A percentile compares a stretch with the other conserved stretches of the same genome.
Evolutionary conservation across 805 yeast genomes (phyloP).

Genomic region (Metschnikowia corniflorae): DNA sequence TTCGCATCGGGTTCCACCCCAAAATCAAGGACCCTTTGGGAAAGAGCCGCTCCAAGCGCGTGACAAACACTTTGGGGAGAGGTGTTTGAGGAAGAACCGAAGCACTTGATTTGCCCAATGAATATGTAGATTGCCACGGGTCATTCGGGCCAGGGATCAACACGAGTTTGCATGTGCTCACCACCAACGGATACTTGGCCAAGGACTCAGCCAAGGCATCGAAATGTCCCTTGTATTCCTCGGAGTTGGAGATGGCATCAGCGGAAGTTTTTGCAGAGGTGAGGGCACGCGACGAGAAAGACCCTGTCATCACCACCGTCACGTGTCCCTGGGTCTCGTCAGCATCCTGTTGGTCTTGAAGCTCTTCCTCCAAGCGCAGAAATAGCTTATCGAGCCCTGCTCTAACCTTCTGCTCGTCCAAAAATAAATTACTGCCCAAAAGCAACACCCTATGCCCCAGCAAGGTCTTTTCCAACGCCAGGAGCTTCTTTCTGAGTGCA

Average conservation of each 20-base stretch:
- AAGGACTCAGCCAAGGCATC: conserved; percentile 69
- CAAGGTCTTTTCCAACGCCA: conserved; percentile 53
- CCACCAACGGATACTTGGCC: conserved; percentile 53
- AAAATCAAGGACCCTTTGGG: conserved; percentile 26
- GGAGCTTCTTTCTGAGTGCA: conserved; percentile 51
- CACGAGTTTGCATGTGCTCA: conserved; percentile 53
- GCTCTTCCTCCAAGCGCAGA: conserved; percentile 39
- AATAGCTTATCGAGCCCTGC: conserved; percentile 68
- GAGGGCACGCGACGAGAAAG: conserved; percentile 68
- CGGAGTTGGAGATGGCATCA: conserved; percentile 47
- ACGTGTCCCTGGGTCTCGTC: conserved; percentile 44
- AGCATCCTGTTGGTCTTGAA: conserved; percentile 34
- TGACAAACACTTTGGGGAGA: conserved; percentile 70
- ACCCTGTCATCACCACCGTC: conserved; percentile 76
- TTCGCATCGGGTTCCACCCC: conserved; percentile 73
- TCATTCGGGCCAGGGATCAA: conserved; percentile 89
- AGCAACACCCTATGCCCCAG: conserved; percentile 58
- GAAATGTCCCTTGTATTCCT: conserved; percentile 61
- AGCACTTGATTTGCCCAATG: conserved; percentile 49
- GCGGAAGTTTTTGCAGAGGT: conserved; percentile 51
- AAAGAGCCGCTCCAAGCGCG: conserved; percentile 54
- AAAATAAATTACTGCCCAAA: conserved; percentile 69
- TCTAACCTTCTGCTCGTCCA: conserved; percentile 57
- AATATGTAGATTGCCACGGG: conserved; percentile 80
- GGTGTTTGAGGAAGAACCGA: conserved; percentile 57